phyloP scores from a whole-genome alignment of 257 asterid genomes.

The Solanum okadae region DNA sequence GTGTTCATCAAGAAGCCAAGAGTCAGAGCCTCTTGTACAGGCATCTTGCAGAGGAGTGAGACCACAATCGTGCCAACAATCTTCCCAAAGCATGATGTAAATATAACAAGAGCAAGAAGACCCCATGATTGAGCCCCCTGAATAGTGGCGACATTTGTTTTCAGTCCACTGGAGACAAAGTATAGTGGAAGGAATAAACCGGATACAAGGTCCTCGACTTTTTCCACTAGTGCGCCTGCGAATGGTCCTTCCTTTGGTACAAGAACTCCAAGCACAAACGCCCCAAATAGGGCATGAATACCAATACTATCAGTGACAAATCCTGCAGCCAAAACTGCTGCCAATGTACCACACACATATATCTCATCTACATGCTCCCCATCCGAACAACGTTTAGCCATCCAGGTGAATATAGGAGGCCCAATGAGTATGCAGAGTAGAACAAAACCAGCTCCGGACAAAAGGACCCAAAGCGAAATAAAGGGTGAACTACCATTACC shows the following conservation, averaged over 20 bases:
- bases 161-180: conserved; percentile 59
- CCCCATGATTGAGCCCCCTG: conserved; percentile 65
- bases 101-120: conserved; percentile 47
- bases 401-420: conserved; percentile 44
- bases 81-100: conserved; percentile 53
- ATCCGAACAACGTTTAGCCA: conserved; percentile 41
- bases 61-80: conserved; percentile 41
- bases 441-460: conserved; percentile 39
- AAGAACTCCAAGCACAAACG: conserved; percentile 58
- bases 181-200: conserved; percentile 60
- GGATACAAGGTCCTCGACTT: conserved; percentile 52
- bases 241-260: conserved; percentile 65
- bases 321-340: conserved; percentile 55
- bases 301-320: conserved; percentile 57
- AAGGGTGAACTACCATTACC: conserved; percentile 41
- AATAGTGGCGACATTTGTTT: conserved; percentile 52
- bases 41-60: conserved; percentile 31
- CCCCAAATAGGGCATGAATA: conserved; percentile 66
- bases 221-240: conserved; percentile 53
- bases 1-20: conserved; percentile 64
- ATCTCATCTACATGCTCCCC: conserved; percentile 66
- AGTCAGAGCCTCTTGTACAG: conserved; percentile 40
- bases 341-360: conserved; percentile 49
- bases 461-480: conserved; percentile 47
- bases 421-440: conserved; percentile 19